phyloP scores from a whole-genome alignment of 805 yeast genomes.

The Starmerella asiatica region DNA sequence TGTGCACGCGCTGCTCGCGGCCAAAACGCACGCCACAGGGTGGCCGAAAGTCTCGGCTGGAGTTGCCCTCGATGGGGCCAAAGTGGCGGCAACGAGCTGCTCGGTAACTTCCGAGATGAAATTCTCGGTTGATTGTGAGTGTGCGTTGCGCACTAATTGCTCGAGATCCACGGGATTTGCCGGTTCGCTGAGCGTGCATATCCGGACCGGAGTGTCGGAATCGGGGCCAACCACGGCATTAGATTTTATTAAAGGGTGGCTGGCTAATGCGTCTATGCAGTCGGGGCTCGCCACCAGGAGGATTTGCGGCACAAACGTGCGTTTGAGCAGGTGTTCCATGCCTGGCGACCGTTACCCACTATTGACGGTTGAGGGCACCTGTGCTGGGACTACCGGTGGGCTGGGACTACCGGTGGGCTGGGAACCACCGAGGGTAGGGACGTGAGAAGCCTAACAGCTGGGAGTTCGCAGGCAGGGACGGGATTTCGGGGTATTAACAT shows the following conservation, averaged over 20 bases:
- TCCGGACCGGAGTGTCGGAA: background rate
- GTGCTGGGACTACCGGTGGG: too few species aligned
- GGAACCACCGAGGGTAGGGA: too few species aligned
- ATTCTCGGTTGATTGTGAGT: background rate
- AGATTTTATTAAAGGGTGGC: background rate
- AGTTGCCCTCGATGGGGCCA: conserved; percentile 3
- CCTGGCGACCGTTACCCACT: background rate
- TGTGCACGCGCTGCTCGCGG: conserved; percentile 46
- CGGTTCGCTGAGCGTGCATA: conserved; percentile 3
- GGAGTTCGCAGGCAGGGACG: too few species aligned
- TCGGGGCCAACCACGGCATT: background rate
- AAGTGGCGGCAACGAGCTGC: conserved; percentile 4
- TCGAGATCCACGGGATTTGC: background rate
- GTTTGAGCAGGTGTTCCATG: conserved; percentile 6
- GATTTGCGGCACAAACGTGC: conserved; percentile 7
- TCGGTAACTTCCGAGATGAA: background rate
- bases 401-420: background rate
- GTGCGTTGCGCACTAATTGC: background rate
- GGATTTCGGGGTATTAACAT: too few species aligned
- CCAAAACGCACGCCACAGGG: conserved; percentile 64
- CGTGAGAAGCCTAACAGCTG: too few species aligned
- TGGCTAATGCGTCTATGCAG: background rate
- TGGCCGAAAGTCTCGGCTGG: conserved; percentile 80
- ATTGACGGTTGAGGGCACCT: background rate
- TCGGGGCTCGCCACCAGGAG: conserved; percentile 11